Evolutionary conservation across 2,329 filamentous ascomycete species (phyloP).

Genomic region (Exophiala sideris): DNA sequence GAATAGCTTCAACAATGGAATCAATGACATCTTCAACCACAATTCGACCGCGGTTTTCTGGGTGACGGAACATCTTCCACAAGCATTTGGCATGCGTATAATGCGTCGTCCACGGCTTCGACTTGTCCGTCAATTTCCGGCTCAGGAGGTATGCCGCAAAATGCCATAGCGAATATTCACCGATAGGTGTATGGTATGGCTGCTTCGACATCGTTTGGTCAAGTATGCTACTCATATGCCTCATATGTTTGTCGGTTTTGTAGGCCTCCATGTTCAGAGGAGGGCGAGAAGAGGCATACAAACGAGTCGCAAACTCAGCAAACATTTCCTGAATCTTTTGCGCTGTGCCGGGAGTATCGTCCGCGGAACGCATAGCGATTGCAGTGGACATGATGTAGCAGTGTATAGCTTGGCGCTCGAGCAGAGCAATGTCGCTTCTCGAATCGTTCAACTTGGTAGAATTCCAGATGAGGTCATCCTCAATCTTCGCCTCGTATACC

Average conservation of each 20-base stretch:
- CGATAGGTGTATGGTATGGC: conserved; percentile 55
- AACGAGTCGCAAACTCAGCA: conserved; percentile 63
- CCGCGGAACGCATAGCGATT: conserved; percentile 56
- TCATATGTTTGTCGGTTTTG: conserved; percentile 57
- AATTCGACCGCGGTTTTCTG: conserved; percentile 38
- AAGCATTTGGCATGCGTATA: conserved; percentile 69
- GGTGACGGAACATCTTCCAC: conserved; percentile 62
- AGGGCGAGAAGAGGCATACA: conserved; percentile 66
- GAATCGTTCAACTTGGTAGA: conserved; percentile 89
- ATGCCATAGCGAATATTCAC: conserved; percentile 61
- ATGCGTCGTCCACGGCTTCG: conserved; percentile 63
- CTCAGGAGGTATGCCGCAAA: conserved; percentile 61
- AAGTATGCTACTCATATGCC: conserved; percentile 57
- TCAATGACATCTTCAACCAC: conserved; percentile 52
- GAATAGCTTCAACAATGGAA: conserved; percentile 58
- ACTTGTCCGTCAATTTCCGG: conserved; percentile 56
- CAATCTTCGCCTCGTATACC: conserved; percentile 81
- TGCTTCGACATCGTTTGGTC: conserved; percentile 54
- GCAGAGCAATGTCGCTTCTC: conserved; percentile 67
- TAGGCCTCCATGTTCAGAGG: conserved; percentile 68
- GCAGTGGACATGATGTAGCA: conserved; percentile 71
- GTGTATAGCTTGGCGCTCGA: conserved; percentile 78
- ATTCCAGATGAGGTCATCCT: conserved; percentile 83
- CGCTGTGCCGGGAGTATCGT: conserved; percentile 52
- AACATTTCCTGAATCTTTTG: conserved; percentile 63